Percentiles rank a stretch among this genome's conserved stretches.
phyloP scores from a whole-genome alignment of 108 stramenopile species.

The Parietichytrium sp. region DNA sequence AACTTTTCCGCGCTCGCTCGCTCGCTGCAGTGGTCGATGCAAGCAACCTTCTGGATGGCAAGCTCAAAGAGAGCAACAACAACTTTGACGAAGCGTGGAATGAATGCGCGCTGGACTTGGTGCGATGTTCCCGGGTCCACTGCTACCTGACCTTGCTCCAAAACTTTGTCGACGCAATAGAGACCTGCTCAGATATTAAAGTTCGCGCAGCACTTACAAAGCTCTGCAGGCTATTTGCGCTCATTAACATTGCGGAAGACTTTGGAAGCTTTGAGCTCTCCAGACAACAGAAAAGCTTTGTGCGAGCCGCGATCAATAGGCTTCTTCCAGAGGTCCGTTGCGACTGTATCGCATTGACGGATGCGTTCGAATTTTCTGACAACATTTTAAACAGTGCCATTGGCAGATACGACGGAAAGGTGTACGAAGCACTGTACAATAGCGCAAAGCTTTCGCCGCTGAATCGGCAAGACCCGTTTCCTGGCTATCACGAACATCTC shows the following conservation, averaged over 20 bases:
- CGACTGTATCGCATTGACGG: conserved; percentile 79
- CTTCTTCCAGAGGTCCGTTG: too few relatives aligned
- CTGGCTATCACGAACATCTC: too few relatives aligned
- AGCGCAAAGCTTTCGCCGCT: too few relatives aligned
- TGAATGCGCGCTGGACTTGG: neutral
- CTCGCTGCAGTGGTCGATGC: neutral
- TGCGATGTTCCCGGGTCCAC: neutral
- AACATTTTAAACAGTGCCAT: conserved; percentile 59
- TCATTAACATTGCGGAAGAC: neutral
- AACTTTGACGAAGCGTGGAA: conserved; percentile 31
- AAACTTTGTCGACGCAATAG: neutral
- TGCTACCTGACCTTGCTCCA: conserved; percentile 9
- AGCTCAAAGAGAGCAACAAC: neutral
- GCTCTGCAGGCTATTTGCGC: conserved; percentile 32
- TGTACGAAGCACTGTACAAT: too few relatives aligned
- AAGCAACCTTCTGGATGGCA: neutral
- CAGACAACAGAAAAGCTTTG: neutral
- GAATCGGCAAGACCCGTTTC: too few relatives aligned
- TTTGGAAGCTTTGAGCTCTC: neutral
- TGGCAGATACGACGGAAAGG: neutral
- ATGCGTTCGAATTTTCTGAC: conserved; percentile 81
- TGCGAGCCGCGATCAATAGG: conserved; percentile 49
- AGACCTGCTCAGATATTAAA: neutral
- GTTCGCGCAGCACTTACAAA: neutral
- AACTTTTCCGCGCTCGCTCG: neutral